Conservation (phyloP, 2,329 filamentous ascomycete species). For the Pseudogymnoascus sp. region DNA sequence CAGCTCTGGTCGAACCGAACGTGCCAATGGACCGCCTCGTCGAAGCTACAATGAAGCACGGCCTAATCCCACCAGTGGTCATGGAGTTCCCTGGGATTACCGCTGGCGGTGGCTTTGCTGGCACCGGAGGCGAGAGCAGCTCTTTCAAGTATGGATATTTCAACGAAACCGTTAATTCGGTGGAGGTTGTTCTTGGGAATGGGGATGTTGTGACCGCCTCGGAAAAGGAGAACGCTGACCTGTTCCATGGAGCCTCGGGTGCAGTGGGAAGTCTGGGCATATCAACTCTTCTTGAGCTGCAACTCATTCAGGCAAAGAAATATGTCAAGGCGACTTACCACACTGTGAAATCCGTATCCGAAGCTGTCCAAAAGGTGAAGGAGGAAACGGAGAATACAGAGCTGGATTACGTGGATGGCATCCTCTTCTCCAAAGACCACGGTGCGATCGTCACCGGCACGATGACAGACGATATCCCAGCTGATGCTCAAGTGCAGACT, state of each 20-base stretch:
- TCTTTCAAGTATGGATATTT: constrained; percentile 61
- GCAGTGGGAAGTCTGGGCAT: constrained; percentile 54
- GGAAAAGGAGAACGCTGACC: constrained; percentile 37
- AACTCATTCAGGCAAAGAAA: constrained; percentile 42
- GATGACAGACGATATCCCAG: constrained; percentile 32
- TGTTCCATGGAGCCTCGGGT: constrained; percentile 52
- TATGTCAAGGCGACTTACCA: constrained; percentile 50
- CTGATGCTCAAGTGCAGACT: constrained; percentile 22
- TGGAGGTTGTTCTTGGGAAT: constrained; percentile 55
- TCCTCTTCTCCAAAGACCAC: constrained; percentile 38
- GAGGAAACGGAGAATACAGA: constrained; percentile 22
- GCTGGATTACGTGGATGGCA: constrained; percentile 56
- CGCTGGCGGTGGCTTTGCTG: constrained; percentile 57
- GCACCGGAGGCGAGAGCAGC: constrained; percentile 58
- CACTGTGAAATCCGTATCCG: constrained; percentile 33
- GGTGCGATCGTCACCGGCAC: constrained; percentile 48
- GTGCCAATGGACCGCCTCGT: constrained; percentile 60
- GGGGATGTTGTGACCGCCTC: constrained; percentile 46
- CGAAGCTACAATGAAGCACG: constrained; percentile 44
- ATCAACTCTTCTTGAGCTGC: constrained; percentile 50
- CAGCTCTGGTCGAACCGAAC: constrained; percentile 55
- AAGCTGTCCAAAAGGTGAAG: constrained; percentile 37
- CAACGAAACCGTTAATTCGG: constrained; percentile 50
- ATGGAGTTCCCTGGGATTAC: constrained; percentile 68
- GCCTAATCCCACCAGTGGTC: constrained; percentile 54